Base-by-base conservation (phyloP, 164 flowering plant genomes). In the Santalum album region DNA sequence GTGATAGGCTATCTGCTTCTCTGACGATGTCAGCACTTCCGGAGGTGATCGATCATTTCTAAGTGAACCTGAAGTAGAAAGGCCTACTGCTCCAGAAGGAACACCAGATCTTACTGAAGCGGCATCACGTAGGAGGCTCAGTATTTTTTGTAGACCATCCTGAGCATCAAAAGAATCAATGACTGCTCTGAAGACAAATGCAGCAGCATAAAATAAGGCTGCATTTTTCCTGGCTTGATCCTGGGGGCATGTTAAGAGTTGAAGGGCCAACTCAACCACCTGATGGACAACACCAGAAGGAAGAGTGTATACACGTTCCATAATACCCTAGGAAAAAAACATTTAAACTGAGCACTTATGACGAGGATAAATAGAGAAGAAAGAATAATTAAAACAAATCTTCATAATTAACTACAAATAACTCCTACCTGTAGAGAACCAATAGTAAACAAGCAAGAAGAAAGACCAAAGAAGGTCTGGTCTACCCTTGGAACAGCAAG, bases 281-380 rank as follows among this genome's bases (percentile, higher is more conserved):
- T 84, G 83, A 25, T 79, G 69, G 42, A 85, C 80, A 54, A 84
- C 70, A 63, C 82, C 87, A 26, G 88, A 70, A 57, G 97, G 88
- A 60, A 94, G 96, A 43, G 96, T 86, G 70, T 97, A 94, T 4
- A 90, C 95, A 34, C 96, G 96, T 61, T 94, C 99, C 99, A 94
- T 94, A 45, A 90, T 81, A 6, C 88, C 96, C 99, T 94, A 71
- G 54, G n/a, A 70, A 58, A 18, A 48, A 50, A 55, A 48, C 26
- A 9, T 51, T 21, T 21, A 39, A 45, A 42, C 14, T 55, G 15
- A 57, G 34, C 38, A 19, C 24, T 34, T 21, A 59, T 18, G n/a
- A n/a, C 19, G 38, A 43, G 43, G 25, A 26, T 26, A 34, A 35
- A 7, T 5, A n/a, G 12, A 25, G 1, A 24, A 23, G n/a, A 23